Base-by-base conservation (phyloP, 495 filamentous ascomycete genomes). In the Penicillium samsonianum region DNA sequence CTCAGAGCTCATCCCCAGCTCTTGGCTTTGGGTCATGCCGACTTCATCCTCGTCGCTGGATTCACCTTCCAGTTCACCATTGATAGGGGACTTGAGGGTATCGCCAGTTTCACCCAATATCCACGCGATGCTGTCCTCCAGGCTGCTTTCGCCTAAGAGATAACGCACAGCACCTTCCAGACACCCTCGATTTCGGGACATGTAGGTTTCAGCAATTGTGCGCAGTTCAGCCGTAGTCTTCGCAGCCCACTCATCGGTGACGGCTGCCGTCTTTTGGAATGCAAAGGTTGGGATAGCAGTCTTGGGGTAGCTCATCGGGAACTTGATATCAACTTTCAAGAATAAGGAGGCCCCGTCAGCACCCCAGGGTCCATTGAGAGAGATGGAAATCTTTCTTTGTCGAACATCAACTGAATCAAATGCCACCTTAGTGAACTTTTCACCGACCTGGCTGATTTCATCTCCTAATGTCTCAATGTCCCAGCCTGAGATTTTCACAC, bases 41-140 rank as follows among this genome's bases (percentile, higher is more conserved):
- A 88, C 85, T 57, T 94, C 91, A 57, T 92, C 90, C 53, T 94
- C 91, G 50, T 96, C 92, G 63, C 90, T 96, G 14, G 91, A 96
- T 23, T 84, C 85, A 38, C 87, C 84, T 28, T 85, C 88, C 3
- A 87, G 62, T 61, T 84, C 84, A 22, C 75, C 77, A 25, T 84
- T 81, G 61, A 86, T 68, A 4, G 73, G 73, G 9, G 71, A 75
- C 50, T 79, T 87, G 30, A 78, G 56, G 28, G 68, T 73, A 26
- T 80, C 76, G 0, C 62, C 68, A 26, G 72, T 75, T 65, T 80
- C 77, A 8, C 70, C 75, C 25, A 81, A 76, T 56, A 91, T 82
- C 71, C 86, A 87, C 2, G 80, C 81, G 6, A 88, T 85, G 69
- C 87, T 92, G 33, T 87, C 84, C 56, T 91, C 86, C 1, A 92